phyloP scores from a whole-genome alignment of 1,284 basidiomycete species.

The Exobasidium cylindrosporum region DNA sequence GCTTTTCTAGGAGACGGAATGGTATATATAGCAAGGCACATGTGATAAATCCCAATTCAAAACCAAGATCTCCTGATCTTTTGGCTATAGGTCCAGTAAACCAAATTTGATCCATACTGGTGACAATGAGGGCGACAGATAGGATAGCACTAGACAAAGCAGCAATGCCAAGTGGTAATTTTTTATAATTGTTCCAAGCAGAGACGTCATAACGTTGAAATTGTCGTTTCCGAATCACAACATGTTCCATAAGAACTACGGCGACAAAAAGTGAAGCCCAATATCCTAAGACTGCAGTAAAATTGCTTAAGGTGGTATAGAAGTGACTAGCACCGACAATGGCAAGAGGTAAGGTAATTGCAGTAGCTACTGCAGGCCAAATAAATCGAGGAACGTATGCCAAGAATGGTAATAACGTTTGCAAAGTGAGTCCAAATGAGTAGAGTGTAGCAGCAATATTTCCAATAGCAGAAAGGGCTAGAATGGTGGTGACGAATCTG shows the following conservation, averaged over 20 bases:
- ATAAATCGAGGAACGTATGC: conserved; percentile 76
- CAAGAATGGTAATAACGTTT: conserved; percentile 60
- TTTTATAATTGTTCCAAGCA: conserved; percentile 62
- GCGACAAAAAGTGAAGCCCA: conserved; percentile 67
- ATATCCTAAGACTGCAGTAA: conserved; percentile 64
- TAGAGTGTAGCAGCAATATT: conserved; percentile 76
- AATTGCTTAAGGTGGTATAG: conserved; percentile 62
- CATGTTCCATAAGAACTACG: conserved; percentile 64
- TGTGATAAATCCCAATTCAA: conserved; percentile 54
- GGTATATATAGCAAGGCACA: conserved; percentile 48
- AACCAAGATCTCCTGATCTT: conserved; percentile 54
- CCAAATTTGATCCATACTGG: conserved; percentile 53
- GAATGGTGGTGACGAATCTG: conserved; percentile 73
- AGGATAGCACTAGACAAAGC: conserved; percentile 51
- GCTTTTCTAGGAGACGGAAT: conserved; percentile 46
- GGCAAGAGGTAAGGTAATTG: conserved; percentile 67
- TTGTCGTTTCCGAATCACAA: conserved; percentile 61
- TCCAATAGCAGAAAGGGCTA: conserved; percentile 70
- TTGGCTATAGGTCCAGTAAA: conserved; percentile 48
- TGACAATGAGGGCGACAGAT: conserved; percentile 46
- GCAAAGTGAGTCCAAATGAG: conserved; percentile 41
- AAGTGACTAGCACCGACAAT: conserved; percentile 67
- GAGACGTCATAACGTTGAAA: conserved; percentile 61
- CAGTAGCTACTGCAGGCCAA: conserved; percentile 76
- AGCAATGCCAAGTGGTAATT: conserved; percentile 64